Conservation (phyloP, 306 rosid genomes). For the Potentilla sterilis region DNA sequence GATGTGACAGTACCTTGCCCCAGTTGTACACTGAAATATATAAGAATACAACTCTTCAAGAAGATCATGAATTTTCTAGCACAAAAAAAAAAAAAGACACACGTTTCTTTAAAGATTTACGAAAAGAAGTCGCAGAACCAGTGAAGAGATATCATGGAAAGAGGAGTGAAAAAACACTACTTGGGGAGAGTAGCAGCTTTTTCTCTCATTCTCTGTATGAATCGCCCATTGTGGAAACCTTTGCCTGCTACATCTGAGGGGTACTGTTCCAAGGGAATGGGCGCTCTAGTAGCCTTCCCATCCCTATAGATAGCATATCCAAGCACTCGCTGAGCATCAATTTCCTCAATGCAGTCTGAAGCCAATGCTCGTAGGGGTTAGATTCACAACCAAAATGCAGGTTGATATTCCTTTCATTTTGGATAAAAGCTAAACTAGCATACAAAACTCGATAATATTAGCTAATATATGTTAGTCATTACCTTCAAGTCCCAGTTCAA, state of each 20-base stretch:
- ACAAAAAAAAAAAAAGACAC: background rate
- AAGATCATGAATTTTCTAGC: background rate
- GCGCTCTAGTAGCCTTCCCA: slow-evolving; percentile 37
- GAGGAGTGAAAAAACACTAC: slow-evolving; percentile 26
- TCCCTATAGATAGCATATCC: slow-evolving; percentile 72
- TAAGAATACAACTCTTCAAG: background rate
- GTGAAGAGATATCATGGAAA: no score
- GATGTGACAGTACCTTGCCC: slow-evolving; percentile 64
- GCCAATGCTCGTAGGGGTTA: background rate
- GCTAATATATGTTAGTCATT: background rate
- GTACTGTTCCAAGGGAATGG: slow-evolving; percentile 59
- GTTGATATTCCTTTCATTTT: background rate
- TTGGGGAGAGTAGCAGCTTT: slow-evolving; percentile 51
- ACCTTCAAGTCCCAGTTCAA: slow-evolving; percentile 66
- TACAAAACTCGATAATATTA: background rate
- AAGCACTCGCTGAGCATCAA: slow-evolving; percentile 60
- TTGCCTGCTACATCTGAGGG: slow-evolving; percentile 55
- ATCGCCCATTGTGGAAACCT: slow-evolving; percentile 78
- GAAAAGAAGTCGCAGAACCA: no score
- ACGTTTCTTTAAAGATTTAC: background rate
- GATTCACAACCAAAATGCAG: slow-evolving; percentile 7
- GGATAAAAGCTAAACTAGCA: background rate
- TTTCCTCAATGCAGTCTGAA: slow-evolving; percentile 60
- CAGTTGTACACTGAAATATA: slow-evolving; percentile 43
- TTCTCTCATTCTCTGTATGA: slow-evolving; percentile 63